phyloP scores from a whole-genome alignment of 2,329 filamentous ascomycete genomes.

The Colletotrichum brevisporum region DNA sequence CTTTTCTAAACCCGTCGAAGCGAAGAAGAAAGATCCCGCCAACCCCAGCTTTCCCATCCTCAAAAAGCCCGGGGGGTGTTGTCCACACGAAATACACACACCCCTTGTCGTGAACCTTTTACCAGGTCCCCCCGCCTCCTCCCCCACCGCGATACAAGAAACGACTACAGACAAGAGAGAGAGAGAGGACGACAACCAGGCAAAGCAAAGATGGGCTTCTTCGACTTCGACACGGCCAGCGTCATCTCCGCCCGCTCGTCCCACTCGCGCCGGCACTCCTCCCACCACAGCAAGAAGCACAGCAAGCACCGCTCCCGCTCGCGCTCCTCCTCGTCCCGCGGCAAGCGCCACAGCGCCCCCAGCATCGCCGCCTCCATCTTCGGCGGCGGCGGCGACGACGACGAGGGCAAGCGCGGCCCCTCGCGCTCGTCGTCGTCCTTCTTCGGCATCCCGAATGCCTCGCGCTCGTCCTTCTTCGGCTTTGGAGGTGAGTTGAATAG shows the following conservation, averaged over 20 bases:
- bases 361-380: constrained; percentile 62
- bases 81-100: background rate
- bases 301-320: constrained; percentile 57
- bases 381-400: constrained; percentile 51
- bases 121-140: too few species aligned
- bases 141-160: background rate
- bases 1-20: background rate
- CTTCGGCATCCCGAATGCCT: constrained; percentile 61
- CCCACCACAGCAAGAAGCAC: constrained; percentile 37
- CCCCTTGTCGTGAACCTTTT: background rate
- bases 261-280: constrained; percentile 40
- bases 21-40: background rate
- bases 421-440: constrained; percentile 61
- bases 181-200: background rate
- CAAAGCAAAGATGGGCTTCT: constrained; percentile 39
- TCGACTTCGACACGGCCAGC: constrained; percentile 40
- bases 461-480: constrained; percentile 63
- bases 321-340: constrained; percentile 53
- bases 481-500: constrained; percentile 50
- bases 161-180: background rate
- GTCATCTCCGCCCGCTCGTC: constrained; percentile 40
- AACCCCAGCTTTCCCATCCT: background rate
- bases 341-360: constrained; percentile 50
- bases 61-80: too few species aligned
- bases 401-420: constrained; percentile 56